These are phyloP conservation scores for Xylaria sp. DNA, from an alignment of 2,329 filamentous ascomycete species.

Conservation along the genomic window DNA sequence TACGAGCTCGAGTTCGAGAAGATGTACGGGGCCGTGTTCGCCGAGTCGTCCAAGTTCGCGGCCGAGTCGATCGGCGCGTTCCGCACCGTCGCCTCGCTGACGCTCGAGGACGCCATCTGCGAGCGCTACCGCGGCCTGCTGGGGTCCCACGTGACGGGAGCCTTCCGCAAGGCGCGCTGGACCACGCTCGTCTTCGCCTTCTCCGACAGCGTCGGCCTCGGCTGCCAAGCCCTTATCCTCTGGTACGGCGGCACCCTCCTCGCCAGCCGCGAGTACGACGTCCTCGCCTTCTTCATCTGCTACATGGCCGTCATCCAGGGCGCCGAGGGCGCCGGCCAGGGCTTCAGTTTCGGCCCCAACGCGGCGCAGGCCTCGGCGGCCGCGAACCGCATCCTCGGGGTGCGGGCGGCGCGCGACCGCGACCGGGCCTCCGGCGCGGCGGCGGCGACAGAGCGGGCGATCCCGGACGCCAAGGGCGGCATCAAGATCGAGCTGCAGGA, in stretches of 20 bases:
- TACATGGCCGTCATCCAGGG: slow-evolving; percentile 71
- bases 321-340: slow-evolving; percentile 67
- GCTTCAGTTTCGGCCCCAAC: slow-evolving; percentile 69
- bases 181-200: slow-evolving; percentile 69
- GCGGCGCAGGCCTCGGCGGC: slow-evolving; percentile 62
- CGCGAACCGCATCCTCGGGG: slow-evolving; percentile 61
- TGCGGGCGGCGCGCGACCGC: slow-evolving; percentile 47
- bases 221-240: slow-evolving; percentile 65
- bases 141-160: slow-evolving; percentile 57
- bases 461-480: slow-evolving; percentile 51
- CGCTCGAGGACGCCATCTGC: slow-evolving; percentile 68
- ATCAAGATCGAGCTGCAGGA: slow-evolving; percentile 60
- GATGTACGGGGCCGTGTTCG: slow-evolving; percentile 69
- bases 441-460: slow-evolving; percentile 38
- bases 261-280: slow-evolving; percentile 50
- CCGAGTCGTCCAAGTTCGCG: slow-evolving; percentile 73
- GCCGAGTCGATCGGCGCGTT: slow-evolving; percentile 75
- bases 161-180: slow-evolving; percentile 63
- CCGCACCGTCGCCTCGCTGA: slow-evolving; percentile 70
- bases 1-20: slow-evolving; percentile 70
- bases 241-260: slow-evolving; percentile 69
- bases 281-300: slow-evolving; percentile 55
- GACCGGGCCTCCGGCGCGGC: slow-evolving; percentile 38
- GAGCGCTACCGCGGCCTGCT: slow-evolving; percentile 64
- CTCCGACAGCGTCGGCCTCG: slow-evolving; percentile 67